Evolutionary conservation across 2,329 filamentous ascomycete species (phyloP), one percentile per base, ranked within the genome.

Genomic region (Aspergillus flavus): DNA sequence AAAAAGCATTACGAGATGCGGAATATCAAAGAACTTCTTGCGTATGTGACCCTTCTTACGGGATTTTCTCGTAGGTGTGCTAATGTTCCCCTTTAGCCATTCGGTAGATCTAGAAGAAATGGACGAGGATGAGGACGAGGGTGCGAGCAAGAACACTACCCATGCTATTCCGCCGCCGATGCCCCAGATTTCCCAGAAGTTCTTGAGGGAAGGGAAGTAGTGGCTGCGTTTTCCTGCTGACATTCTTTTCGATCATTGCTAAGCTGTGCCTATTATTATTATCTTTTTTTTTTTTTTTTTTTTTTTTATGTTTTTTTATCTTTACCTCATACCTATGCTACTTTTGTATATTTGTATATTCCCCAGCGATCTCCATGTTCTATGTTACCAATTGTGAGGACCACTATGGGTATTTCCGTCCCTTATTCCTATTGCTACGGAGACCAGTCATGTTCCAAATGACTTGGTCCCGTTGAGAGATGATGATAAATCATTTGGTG

Each of bases 1-100:
- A 97, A 95, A 88, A 94, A 89, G 83, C 95, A 99, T 80, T 99
- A 99, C 80, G 95, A 99, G 84, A 99, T 99, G 95, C 93, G 88
- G 81, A 91, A 95, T 74, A 93, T 97, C 63, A 96, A 95, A 73
- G 87, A 89, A 73, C 81, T 98, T 59, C 86, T 99, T 68, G 94
- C 93, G 88, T 90, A 78, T 68, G 84, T 80, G 28, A 26, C 16
- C 48, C 28, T 32, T 21, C n/a, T 39, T 4, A n/a, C 10, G 26
- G 9, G 10, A 16, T n/a, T 23, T 48, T 45, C 16, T 54, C 61
- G 39, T 36, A 6, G 12, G n/a, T n/a, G 30, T 34, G 21, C 58
- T 67, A 39, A 64, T 65, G 68, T 56, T 26, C 43, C 21, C 36
- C 23, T 57, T 28, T 63, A 81, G 78, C 16, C 90, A 92, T 72